A percentile compares a stretch with the other conserved stretches of the same genome.
These are phyloP conservation scores for Nitzschia sp. DNA, from an alignment of 108 stramenopile species.

Conservation along the genomic window DNA sequence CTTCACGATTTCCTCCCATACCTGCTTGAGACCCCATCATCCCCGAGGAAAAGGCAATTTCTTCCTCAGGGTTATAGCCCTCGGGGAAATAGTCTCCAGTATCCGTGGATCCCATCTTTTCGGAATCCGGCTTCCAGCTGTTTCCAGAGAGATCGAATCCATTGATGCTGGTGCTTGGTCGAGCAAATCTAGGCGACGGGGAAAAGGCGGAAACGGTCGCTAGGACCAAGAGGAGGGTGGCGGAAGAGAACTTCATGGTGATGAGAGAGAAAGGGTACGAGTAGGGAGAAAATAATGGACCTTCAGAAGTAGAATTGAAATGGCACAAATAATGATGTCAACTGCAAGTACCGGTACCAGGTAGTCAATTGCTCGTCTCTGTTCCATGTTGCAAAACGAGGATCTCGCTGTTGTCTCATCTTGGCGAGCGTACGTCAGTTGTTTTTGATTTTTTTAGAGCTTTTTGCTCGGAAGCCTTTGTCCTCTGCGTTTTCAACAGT, in stretches of 20 bases:
- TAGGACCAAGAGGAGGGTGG: background rate
- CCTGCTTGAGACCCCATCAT: conserved; percentile 67
- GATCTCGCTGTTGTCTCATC: too few species aligned
- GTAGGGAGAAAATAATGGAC: too few species aligned
- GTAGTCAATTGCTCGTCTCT: too few species aligned
- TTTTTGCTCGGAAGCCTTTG: too few species aligned
- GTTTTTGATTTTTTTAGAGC: too few species aligned
- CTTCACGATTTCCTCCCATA: conserved; percentile 38
- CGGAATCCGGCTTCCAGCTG: conserved; percentile 75
- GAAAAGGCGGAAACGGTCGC: background rate
- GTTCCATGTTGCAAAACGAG: too few species aligned
- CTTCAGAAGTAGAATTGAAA: too few species aligned
- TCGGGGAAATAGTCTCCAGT: conserved; percentile 86
- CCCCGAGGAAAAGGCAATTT: conserved; percentile 62
- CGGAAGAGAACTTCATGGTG: background rate
- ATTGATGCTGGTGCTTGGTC: background rate
- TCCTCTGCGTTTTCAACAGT: too few species aligned
- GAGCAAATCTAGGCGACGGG: background rate
- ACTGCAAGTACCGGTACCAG: too few species aligned
- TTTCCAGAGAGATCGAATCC: conserved; percentile 64
- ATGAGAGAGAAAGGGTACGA: too few species aligned
- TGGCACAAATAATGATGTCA: too few species aligned
- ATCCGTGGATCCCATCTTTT: conserved; percentile 82
- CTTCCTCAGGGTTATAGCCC: conserved; percentile 66
- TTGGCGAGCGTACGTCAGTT: too few species aligned